Percentiles rank a stretch among this genome's conserved stretches.
These are phyloP conservation scores for Xylaria castorea DNA, from an alignment of 495 filamentous ascomycete genomes.

Conservation along the genomic window DNA sequence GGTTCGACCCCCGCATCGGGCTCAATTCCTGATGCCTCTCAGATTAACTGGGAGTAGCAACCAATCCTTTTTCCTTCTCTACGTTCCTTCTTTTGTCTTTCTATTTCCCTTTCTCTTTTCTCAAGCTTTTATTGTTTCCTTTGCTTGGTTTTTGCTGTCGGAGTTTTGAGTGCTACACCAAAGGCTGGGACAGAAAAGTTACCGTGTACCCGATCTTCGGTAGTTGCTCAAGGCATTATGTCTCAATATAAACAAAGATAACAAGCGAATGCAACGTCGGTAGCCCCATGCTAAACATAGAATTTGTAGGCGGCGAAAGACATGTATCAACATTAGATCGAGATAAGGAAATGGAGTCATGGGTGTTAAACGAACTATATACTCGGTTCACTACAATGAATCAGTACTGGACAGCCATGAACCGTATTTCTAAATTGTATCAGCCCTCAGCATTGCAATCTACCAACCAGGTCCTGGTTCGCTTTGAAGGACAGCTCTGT, in stretches of 20 bases:
- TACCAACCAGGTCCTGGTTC: neutral
- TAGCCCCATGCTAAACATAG: neutral
- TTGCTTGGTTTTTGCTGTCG: neutral
- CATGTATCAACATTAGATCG: neutral
- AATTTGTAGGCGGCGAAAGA: no score
- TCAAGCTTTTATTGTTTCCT: neutral
- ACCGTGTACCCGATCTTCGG: neutral
- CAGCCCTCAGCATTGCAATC: no score
- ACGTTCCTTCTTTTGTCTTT: neutral
- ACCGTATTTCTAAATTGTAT: neutral
- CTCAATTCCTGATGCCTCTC: conserved; percentile 47
- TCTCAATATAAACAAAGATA: neutral
- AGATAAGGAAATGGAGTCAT: neutral
- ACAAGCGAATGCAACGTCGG: neutral
- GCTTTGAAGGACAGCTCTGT: neutral
- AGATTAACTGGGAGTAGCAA: conserved; percentile 2
- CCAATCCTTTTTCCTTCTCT: neutral
- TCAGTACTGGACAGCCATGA: no score
- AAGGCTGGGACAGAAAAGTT: neutral
- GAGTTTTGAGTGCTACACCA: neutral
- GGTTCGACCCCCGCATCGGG: conserved; percentile 49
- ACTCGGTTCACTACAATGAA: neutral
- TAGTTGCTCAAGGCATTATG: neutral
- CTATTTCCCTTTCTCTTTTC: neutral
- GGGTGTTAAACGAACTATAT: neutral